Evolutionary conservation across 2,329 filamentous ascomycete species (phyloP).

Genomic region (Fusarium mexicanum): DNA sequence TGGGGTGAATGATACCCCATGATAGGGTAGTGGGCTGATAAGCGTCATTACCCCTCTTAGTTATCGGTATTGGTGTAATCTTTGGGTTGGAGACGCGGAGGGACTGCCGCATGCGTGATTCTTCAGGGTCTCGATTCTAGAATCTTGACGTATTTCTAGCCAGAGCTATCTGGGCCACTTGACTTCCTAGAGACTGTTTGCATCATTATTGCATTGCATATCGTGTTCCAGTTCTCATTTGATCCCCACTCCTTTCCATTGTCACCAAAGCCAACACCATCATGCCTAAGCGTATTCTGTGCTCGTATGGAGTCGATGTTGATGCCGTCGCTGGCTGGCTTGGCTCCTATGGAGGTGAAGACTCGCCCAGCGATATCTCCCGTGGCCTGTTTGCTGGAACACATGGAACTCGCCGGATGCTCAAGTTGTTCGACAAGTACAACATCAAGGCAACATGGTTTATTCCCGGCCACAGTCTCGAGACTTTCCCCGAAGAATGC

Average conservation of each 20-base stretch:
- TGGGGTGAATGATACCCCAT: slow-evolving; percentile 37
- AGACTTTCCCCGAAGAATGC: slow-evolving; percentile 59
- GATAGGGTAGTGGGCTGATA: not conserved
- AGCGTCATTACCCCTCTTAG: slow-evolving; percentile 12
- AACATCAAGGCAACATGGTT: slow-evolving; percentile 72
- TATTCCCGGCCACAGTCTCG: slow-evolving; percentile 59
- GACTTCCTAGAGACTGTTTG: not conserved
- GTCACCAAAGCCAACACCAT: too few relatives aligned
- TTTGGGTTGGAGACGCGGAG: not conserved
- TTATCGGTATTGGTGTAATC: not conserved
- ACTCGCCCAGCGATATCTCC: slow-evolving; percentile 63
- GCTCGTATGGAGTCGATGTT: slow-evolving; percentile 73
- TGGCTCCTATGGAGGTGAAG: slow-evolving; percentile 78
- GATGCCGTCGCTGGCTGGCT: slow-evolving; percentile 82
- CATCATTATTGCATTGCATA: not conserved
- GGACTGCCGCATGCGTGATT: not conserved
- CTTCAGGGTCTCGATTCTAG: not conserved
- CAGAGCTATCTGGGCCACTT: not conserved
- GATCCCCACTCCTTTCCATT: not conserved
- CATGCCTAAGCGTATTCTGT: slow-evolving; percentile 8
- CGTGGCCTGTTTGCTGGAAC: slow-evolving; percentile 72
- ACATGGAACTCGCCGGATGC: slow-evolving; percentile 69
- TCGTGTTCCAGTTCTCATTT: too few relatives aligned
- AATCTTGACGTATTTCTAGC: not conserved
- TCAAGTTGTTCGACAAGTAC: slow-evolving; percentile 78